Conservation (phyloP, 2,329 filamentous ascomycete species). For the Kalaharituber pfeilii region DNA sequence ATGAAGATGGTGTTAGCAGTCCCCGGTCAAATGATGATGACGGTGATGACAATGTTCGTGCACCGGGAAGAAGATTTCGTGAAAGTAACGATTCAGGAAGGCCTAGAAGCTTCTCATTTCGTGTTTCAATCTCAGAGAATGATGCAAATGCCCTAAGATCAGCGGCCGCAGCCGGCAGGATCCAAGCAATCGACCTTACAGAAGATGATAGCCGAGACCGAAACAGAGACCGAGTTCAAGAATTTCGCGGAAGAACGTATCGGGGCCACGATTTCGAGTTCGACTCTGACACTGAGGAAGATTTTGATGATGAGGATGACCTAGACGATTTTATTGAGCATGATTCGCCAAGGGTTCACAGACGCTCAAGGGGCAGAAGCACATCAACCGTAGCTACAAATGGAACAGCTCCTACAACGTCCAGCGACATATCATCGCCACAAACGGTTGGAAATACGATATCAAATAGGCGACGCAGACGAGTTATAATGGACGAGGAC, state of each 20-base stretch:
- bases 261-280: background rate
- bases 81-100: too few species aligned
- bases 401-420: background rate
- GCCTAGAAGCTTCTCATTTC: background rate
- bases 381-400: background rate
- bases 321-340: constrained; percentile 7
- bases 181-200: background rate
- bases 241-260: background rate
- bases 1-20: background rate
- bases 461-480: background rate
- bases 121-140: background rate
- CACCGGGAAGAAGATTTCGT: background rate
- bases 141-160: background rate
- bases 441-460: background rate
- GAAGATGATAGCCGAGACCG: background rate
- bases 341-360: background rate
- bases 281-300: background rate
- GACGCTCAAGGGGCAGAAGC: background rate
- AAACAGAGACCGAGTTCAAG: background rate
- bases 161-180: background rate
- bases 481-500: background rate
- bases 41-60: background rate
- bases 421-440: background rate
- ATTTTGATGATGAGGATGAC: constrained; percentile 4
- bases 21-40: background rate